Percentiles rank a stretch among this genome's conserved stretches.
These are phyloP conservation scores for Halenospora varia DNA, from an alignment of 495 filamentous ascomycete species.

Conservation along the genomic window DNA sequence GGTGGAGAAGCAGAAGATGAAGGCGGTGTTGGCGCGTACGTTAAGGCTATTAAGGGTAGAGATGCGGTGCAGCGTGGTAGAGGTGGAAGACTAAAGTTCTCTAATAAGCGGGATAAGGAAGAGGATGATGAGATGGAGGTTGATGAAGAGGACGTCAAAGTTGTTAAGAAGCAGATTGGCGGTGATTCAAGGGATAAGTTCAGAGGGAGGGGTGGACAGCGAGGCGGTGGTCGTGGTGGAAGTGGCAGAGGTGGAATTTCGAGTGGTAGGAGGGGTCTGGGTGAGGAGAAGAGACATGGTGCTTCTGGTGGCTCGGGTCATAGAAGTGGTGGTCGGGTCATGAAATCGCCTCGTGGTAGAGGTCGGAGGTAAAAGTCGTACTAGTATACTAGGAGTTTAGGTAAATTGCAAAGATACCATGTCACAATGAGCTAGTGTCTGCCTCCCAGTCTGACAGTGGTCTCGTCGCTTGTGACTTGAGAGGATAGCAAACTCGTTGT, in stretches of 20 bases:
- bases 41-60: constrained; percentile 80
- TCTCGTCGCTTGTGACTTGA: too few relatives aligned
- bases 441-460: too few relatives aligned
- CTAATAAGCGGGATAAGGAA: constrained; percentile 57
- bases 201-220: constrained; percentile 25
- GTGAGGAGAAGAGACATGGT: constrained; percentile 41
- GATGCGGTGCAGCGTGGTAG: constrained; percentile 79
- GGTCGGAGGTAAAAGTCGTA: neutral
- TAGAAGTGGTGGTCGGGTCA: constrained; percentile 25
- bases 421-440: too few relatives aligned
- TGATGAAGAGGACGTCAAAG: constrained; percentile 55
- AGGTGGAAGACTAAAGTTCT: constrained; percentile 85
- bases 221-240: constrained; percentile 14
- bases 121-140: constrained; percentile 65
- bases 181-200: constrained; percentile 16
- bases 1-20: constrained; percentile 41
- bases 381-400: too few relatives aligned
- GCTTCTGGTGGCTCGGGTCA: constrained; percentile 30
- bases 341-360: constrained; percentile 30
- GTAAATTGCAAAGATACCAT: too few relatives aligned
- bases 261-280: constrained; percentile 41
- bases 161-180: constrained; percentile 41
- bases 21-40: constrained; percentile 82
- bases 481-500: too few relatives aligned
- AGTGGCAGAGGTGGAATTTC: constrained; percentile 39